Evolutionary conservation across 2,329 filamentous ascomycete genomes (phyloP), one percentile per base, ranked within the genome.

Genomic region (Colletotrichum caudatum): DNA sequence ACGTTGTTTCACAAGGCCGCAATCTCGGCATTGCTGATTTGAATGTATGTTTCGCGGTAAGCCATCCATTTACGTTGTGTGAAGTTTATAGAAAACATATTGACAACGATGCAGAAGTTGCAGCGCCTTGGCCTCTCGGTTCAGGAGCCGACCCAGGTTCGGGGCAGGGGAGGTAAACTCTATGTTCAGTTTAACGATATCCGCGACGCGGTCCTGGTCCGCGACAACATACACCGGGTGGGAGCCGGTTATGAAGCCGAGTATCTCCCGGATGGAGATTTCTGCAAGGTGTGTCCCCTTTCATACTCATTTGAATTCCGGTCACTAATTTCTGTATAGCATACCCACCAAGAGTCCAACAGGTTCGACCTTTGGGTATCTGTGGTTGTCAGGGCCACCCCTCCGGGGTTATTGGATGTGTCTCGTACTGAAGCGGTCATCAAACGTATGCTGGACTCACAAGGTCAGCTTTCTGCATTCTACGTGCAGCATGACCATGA

Each of bases 171-270:
- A 56, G 83, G 84, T 5, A 84, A 81, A 60, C 83, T 89, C 39
- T 87, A 85, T 69, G 80, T 90, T 33, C 85, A 84, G 5, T 91
- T 92, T 75, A 81, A 84, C 8, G 90, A 92, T 75, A 86, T 91
- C 61, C 85, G 88, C 61, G 89, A 92, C 77, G 85, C 90, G 8
- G 86, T 83, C 64, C 82, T 83, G 41, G 84, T 87, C 9, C 82
- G 85, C 67, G 80, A 84, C 16, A 86, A 85, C 62, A 78, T 87
- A 37, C 80, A 82, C 1, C 74, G 84, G 23, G 78, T 81, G 44
- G 81, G 81, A 57, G 79, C 82, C 14, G 80, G 81, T 44, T 91
- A 88, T 87, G 77, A 78, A 58, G 80, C 84, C 23, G 79, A 81
- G 56, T 84, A 84, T 61, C 78, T 89, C 37, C 79, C 80, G 11